Evolutionary conservation across 2,329 filamentous ascomycete species (phyloP), one percentile per base, ranked within the genome.

Genomic region (Teratosphaeria destructans): DNA sequence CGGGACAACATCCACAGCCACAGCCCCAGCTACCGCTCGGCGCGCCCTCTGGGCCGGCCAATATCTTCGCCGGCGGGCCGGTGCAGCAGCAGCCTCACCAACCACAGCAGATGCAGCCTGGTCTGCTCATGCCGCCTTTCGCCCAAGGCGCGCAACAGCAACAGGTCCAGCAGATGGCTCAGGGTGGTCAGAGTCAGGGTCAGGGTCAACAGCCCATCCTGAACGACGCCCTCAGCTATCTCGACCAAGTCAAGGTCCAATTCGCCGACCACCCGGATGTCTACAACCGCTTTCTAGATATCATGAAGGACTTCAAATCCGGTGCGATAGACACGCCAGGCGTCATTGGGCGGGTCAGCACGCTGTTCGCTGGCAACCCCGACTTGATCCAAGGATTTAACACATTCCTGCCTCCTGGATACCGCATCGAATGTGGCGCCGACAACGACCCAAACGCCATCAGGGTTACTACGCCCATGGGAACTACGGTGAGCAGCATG

Each of bases 251-350:
- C 64, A 99, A 99, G 75, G 92, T 97, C 32, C 92, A 96, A 70
- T 99, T 99, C 67, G 89, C 91, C 62, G 93, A 97, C 64, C 91
- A 96, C 66, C 92, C 94, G 3, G 93, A 97, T 73, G 94, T 99
- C 0, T 99, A 99, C 70, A 97, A 97, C 70, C 82, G 89, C 43
- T 97, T 99, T 68, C 78, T 99, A 54, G 94, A 99, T 68, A 99
- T 99, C 55, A 99, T 99, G 94, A 99, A 99, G 71, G 94, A 99
- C 68, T 99, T 99, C 74, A 99, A 99, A 76, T 96, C 91, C 68
- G 93, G 96, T 76, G 91, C 92, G 3, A 99, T 99, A 68, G 94
- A 99, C 72, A 99, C 94, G 0, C 94, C 94, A 0, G 94, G 94
- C 1, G 94, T 99, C 2, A 99, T 99, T 66, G 95, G 95, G 69